A percentile compares a stretch with the other conserved stretches of the same genome.
Evolutionary conservation across 257 asterid species (phyloP).

Genomic region (Galeopsis tetrahit): DNA sequence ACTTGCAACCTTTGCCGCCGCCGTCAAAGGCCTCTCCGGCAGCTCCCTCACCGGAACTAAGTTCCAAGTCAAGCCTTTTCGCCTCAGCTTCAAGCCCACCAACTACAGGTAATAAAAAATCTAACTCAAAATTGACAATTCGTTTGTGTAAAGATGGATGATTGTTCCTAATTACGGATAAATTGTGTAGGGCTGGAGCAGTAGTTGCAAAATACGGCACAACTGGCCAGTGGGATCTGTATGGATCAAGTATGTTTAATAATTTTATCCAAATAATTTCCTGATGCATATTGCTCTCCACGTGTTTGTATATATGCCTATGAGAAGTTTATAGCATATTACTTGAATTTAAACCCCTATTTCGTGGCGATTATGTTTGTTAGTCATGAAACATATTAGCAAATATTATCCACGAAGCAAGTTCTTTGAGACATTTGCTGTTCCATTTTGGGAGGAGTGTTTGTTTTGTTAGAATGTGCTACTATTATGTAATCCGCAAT

Average conservation of each 20-base stretch:
- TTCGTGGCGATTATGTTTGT: not conserved
- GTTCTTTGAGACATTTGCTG: constrained; percentile 91
- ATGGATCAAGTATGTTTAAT: constrained; percentile 67
- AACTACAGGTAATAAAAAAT: constrained; percentile 47
- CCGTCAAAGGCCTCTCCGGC: constrained; percentile 76
- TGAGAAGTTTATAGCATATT: not conserved
- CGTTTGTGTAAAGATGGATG: not conserved
- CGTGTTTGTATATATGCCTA: not conserved
- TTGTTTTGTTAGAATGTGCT: constrained; percentile 27
- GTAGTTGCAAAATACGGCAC: constrained; percentile 91
- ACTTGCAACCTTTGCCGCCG: constrained; percentile 60
- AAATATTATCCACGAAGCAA: constrained; percentile 60
- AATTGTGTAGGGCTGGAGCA: constrained; percentile 57
- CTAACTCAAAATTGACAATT: not conserved
- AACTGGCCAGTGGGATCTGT: constrained; percentile 91
- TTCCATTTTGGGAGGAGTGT: constrained; percentile 55
- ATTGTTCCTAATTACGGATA: not conserved
- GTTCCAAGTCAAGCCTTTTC: constrained; percentile 61
- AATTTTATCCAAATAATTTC: not conserved
- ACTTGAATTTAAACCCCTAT: no score
- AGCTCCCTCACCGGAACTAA: constrained; percentile 78
- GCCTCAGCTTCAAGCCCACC: constrained; percentile 50
- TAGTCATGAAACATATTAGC: not conserved
- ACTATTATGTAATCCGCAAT: not conserved
- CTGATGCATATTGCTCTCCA: not conserved